phyloP scores from a whole-genome alignment of 768 basidiomycete species.

The Calocybe gangraenosa region DNA sequence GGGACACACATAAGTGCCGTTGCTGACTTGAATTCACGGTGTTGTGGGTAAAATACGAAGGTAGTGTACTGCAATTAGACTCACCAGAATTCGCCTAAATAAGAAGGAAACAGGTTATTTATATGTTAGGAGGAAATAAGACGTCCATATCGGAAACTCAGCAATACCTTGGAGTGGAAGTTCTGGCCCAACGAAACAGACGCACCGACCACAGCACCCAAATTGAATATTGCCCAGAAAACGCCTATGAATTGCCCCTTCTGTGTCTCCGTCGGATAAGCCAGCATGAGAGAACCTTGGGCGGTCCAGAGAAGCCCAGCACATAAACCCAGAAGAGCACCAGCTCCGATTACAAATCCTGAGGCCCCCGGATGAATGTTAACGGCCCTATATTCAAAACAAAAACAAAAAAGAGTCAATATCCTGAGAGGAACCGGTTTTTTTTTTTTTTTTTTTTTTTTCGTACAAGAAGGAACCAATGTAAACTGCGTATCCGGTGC shows the following conservation, averaged over 20 bases:
- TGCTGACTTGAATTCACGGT: constrained; percentile 40
- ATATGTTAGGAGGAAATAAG: neutral
- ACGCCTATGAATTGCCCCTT: constrained; percentile 76
- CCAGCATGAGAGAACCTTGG: constrained; percentile 81
- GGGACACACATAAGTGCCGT: constrained; percentile 67
- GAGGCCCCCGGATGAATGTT: constrained; percentile 64
- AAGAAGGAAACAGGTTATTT: constrained; percentile 1
- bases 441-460: too few relatives aligned
- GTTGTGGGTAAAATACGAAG: neutral
- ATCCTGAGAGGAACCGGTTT: too few relatives aligned
- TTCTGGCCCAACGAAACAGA: constrained; percentile 72
- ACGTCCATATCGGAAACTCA: constrained; percentile 15
- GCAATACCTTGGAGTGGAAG: constrained; percentile 55
- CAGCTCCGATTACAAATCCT: constrained; percentile 65
- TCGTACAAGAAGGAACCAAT: constrained; percentile 71
- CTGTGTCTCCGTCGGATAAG: constrained; percentile 75
- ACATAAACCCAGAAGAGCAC: constrained; percentile 70
- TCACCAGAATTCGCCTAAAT: constrained; percentile 36
- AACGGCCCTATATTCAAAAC: constrained; percentile 39
- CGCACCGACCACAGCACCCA: constrained; percentile 77
- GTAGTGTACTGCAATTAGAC: constrained; percentile 12
- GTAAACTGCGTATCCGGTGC: constrained; percentile 71
- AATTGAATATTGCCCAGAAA: constrained; percentile 84
- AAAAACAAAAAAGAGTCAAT: too few relatives aligned
- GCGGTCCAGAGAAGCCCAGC: constrained; percentile 76